Evolutionary conservation across 768 basidiomycete genomes (phyloP).

Genomic region (Mycena vulgaris): DNA sequence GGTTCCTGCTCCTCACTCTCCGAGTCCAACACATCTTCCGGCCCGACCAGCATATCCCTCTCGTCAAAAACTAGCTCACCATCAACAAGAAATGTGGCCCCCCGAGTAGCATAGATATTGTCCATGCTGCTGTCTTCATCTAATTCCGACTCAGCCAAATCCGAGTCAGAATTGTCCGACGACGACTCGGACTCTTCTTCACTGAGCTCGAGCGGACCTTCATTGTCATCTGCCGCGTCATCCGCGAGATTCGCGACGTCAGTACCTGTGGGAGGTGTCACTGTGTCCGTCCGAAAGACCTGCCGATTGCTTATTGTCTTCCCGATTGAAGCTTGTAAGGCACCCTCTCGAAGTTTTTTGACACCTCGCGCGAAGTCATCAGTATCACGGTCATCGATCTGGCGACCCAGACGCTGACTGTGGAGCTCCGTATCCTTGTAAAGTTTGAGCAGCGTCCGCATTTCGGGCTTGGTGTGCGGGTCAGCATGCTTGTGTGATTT

Average conservation of each 20-base stretch:
- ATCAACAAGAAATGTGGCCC: background rate
- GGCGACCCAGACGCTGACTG: constrained; percentile 36
- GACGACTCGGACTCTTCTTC: background rate
- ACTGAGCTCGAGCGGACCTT: background rate
- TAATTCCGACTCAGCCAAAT: background rate
- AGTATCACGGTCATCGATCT: constrained; percentile 22
- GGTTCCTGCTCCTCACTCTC: background rate
- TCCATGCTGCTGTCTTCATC: background rate
- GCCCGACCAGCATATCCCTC: constrained; percentile 17
- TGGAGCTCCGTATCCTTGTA: constrained; percentile 43
- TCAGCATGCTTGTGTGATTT: constrained; percentile 42
- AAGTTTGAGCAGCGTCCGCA: constrained; percentile 36
- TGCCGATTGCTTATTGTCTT: constrained; percentile 14
- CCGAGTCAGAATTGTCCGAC: constrained; percentile 3
- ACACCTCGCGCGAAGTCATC: constrained; percentile 38
- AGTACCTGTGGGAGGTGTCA: background rate
- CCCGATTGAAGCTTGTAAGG: constrained; percentile 20
- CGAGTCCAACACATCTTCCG: background rate
- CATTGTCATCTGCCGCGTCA: background rate
- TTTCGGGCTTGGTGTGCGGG: constrained; percentile 40
- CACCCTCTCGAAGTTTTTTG: constrained; percentile 31
- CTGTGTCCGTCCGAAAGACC: background rate
- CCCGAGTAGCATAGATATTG: background rate
- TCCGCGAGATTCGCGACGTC: background rate
- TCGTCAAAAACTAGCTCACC: constrained; percentile 12